Conservation (phyloP, 352 stramenopile genomes). For the Globisporangium cederbergense region DNA sequence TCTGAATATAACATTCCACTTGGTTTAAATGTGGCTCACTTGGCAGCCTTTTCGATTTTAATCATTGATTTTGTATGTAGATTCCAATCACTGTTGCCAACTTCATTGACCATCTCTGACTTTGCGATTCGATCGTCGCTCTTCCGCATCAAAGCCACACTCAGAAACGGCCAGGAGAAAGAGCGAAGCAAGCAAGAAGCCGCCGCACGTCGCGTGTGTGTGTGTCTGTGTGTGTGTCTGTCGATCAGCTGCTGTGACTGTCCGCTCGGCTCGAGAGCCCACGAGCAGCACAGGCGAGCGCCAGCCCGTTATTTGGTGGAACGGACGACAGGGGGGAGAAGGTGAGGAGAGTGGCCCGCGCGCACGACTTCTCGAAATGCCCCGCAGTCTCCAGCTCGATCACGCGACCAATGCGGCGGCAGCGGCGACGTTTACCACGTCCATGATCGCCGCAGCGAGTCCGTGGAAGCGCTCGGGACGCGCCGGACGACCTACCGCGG, state of each 20-base stretch:
- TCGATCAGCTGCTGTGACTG: too few relatives aligned
- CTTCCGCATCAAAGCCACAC: not conserved
- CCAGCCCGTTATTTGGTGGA: not conserved
- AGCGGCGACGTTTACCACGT: not conserved
- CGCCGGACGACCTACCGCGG: conserved; percentile 12
- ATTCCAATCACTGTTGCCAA: too few relatives aligned
- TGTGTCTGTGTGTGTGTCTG: not conserved
- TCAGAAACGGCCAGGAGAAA: not conserved
- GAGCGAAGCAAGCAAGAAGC: not conserved
- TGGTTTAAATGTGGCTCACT: too few relatives aligned
- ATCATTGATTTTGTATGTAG: too few relatives aligned
- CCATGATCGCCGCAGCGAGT: conserved; percentile 11
- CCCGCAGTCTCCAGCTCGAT: conserved; percentile 15
- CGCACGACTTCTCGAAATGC: conserved; percentile 1
- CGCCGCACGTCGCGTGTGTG: not conserved
- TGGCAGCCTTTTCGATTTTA: too few relatives aligned
- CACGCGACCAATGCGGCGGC: not conserved
- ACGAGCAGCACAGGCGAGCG: not conserved
- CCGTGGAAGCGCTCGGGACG: conserved; percentile 8
- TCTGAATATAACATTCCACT: too few relatives aligned
- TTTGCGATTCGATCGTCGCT: not conserved
- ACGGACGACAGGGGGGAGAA: not conserved
- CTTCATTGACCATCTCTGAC: too few relatives aligned
- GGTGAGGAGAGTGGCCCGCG: not conserved
- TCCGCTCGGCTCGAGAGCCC: not conserved